Evolutionary conservation across 306 rosid genomes (phyloP).

Genomic region (Benincasa hispida): DNA sequence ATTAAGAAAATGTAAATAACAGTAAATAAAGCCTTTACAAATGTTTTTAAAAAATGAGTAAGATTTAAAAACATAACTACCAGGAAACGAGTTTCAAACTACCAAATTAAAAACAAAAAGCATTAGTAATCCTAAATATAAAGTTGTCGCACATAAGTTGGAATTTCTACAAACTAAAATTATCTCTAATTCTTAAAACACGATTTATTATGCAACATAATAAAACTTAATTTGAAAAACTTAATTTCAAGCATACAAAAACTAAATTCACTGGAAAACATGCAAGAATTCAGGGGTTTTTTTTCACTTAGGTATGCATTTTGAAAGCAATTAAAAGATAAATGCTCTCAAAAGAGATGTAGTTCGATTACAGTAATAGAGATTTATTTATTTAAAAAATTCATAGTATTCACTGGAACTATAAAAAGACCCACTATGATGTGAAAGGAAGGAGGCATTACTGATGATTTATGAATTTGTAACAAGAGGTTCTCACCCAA

Average conservation of each 20-base stretch:
- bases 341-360: too few relatives aligned
- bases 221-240: too few relatives aligned
- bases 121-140: background rate
- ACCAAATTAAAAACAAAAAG: too few relatives aligned
- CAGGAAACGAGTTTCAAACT: background rate
- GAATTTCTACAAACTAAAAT: too few relatives aligned
- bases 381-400: background rate
- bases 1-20: too few relatives aligned
- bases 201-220: too few relatives aligned
- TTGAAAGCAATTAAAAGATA: too few relatives aligned
- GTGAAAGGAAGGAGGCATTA: slow-evolving; percentile 1
- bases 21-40: background rate
- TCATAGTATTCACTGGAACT: background rate
- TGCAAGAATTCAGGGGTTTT: too few relatives aligned
- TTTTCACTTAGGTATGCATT: too few relatives aligned
- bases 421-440: background rate
- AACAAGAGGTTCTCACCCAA: slow-evolving; percentile 19
- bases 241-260: too few relatives aligned
- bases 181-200: too few relatives aligned
- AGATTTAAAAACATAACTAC: background rate
- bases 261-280: too few relatives aligned
- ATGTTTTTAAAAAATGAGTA: background rate
- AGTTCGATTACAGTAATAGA: background rate
- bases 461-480: slow-evolving; percentile 10
- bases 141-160: background rate